Evolutionary conservation across 78 protist species (phyloP).

Genomic region (Tieghemostelium lacteum): DNA sequence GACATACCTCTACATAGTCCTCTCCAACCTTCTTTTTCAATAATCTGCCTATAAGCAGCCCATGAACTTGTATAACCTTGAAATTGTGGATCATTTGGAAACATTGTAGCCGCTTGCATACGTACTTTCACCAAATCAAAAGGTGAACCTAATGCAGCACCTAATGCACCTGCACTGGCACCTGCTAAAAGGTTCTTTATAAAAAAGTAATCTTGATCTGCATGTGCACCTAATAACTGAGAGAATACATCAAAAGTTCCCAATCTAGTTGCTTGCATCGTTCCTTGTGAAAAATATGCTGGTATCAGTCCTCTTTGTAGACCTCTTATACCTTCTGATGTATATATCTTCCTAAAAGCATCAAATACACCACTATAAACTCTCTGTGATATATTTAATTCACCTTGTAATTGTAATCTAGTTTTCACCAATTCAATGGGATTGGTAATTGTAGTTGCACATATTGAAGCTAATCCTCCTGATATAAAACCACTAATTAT

Average conservation of each 20-base stretch:
- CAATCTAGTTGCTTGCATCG: conserved; percentile 52
- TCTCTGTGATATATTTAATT: conserved; percentile 44
- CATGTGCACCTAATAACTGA: neutral
- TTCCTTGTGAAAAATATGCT: conserved; percentile 74
- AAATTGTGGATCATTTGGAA: conserved; percentile 56
- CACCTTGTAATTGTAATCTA: conserved; percentile 40
- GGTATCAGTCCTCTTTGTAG: conserved; percentile 71
- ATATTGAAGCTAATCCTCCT: conserved; percentile 53
- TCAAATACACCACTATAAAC: conserved; percentile 47
- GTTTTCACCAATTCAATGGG: conserved; percentile 48
- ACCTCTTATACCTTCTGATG: conserved; percentile 39
- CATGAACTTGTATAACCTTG: neutral
- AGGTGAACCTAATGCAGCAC: conserved; percentile 76
- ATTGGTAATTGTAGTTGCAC: conserved; percentile 63
- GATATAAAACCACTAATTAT: conserved; percentile 27
- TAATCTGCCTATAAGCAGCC: conserved; percentile 30
- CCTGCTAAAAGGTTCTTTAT: conserved; percentile 46
- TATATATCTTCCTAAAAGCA: conserved; percentile 57
- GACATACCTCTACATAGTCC: conserved; percentile 62
- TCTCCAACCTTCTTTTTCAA: conserved; percentile 43
- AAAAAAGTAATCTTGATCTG: conserved; percentile 15
- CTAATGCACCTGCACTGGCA: conserved; percentile 76
- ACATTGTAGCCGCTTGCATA: conserved; percentile 80
- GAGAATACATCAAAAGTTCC: conserved; percentile 52
- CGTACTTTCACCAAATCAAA: conserved; percentile 82